Conservation (phyloP, 805 yeast species). For the Lipomyces orientalis region DNA sequence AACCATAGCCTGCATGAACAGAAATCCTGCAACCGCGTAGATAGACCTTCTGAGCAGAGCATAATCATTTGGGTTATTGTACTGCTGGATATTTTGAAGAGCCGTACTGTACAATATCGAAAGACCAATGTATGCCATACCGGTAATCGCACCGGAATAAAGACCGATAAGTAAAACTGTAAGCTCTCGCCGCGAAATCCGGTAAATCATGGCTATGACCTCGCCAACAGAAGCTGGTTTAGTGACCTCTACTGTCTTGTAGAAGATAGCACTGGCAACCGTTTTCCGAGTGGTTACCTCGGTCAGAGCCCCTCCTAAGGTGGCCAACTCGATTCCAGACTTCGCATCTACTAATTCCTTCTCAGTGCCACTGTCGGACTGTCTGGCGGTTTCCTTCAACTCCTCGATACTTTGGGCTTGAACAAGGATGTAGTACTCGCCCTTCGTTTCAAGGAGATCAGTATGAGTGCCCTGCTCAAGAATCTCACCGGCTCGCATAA, state of each 20-base stretch:
- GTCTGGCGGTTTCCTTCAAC: constrained; percentile 9
- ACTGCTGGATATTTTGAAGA: constrained; percentile 28
- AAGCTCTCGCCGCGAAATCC: constrained; percentile 22
- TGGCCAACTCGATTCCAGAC: constrained; percentile 22
- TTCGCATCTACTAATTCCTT: constrained; percentile 22
- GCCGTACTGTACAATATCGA: constrained; percentile 36
- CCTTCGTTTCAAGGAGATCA: constrained; percentile 40
- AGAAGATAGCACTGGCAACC: constrained; percentile 16
- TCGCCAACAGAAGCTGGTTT: constrained; percentile 20
- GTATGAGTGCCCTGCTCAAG: constrained; percentile 49
- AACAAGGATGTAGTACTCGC: constrained; percentile 41
- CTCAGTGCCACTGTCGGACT: constrained; percentile 24
- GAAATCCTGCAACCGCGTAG: constrained; percentile 33
- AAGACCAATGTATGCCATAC: constrained; percentile 31
- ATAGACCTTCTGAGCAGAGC: constrained; percentile 28
- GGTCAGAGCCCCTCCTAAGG: constrained; percentile 12
- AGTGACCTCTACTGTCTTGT: constrained; percentile 1
- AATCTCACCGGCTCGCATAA: constrained; percentile 52
- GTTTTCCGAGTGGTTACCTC: constrained; percentile 17
- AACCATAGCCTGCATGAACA: constrained; percentile 32
- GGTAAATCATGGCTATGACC: constrained; percentile 18
- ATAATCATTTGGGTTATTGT: constrained; percentile 21
- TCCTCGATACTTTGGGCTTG: constrained; percentile 40
- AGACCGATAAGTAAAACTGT: constrained; percentile 27
- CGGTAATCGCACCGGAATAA: constrained; percentile 30